A percentile compares a stretch with the other conserved stretches of the same genome.
phyloP scores from a whole-genome alignment of 2,329 filamentous ascomycete genomes.

The Penicillium glabrum region DNA sequence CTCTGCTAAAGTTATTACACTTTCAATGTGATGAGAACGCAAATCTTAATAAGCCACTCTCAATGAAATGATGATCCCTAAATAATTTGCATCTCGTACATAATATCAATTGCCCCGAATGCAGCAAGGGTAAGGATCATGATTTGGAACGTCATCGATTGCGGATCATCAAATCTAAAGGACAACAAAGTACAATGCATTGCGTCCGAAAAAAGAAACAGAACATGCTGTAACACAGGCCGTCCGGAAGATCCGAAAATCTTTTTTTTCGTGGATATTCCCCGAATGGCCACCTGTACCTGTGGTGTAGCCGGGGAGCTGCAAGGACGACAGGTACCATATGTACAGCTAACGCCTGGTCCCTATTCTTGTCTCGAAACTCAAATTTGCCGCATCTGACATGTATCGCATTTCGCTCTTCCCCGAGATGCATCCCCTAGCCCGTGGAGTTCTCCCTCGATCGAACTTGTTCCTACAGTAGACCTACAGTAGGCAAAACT shows the following conservation, averaged over 20 bases:
- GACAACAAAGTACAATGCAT: not conserved
- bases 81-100: slow-evolving; percentile 17
- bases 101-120: slow-evolving; percentile 7
- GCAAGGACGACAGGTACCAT: slow-evolving; percentile 22
- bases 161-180: not conserved
- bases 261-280: slow-evolving; percentile 2
- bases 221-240: not conserved
- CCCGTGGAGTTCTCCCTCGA: slow-evolving; percentile 17
- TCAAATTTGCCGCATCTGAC: slow-evolving; percentile 28
- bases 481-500: not conserved
- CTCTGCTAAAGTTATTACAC: not conserved
- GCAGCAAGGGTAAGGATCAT: slow-evolving; percentile 17
- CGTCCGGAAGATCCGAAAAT: not conserved
- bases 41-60: not conserved
- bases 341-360: slow-evolving; percentile 9
- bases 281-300: slow-evolving; percentile 17
- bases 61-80: slow-evolving; percentile 1
- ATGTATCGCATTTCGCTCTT: slow-evolving; percentile 14
- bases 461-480: slow-evolving; percentile 1
- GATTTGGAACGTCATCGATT: not conserved
- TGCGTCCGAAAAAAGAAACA: not conserved
- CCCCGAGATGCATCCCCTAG: slow-evolving; percentile 4
- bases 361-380: slow-evolving; percentile 16
- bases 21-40: not conserved
- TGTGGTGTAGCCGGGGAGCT: slow-evolving; percentile 3